Evolutionary conservation across 345 rosid species (phyloP).

Genomic region (Camelina hispida): DNA sequence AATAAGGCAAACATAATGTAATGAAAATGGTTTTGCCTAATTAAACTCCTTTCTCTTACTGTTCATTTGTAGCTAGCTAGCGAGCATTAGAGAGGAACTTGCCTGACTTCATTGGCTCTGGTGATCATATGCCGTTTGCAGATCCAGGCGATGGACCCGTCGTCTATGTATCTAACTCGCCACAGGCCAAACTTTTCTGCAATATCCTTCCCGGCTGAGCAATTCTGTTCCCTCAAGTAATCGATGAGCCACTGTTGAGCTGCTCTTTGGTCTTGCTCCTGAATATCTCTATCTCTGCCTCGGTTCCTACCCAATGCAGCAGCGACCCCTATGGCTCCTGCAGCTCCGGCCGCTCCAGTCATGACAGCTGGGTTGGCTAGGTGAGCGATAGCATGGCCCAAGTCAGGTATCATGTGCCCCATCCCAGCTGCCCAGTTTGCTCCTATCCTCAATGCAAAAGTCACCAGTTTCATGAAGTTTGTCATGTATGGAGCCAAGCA

Average conservation of each 20-base stretch:
- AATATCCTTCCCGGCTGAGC: conserved; percentile 81
- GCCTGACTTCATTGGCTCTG: conserved; percentile 71
- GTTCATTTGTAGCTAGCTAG: conserved; percentile 20
- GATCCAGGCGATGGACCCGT: conserved; percentile 91
- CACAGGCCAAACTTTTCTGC: conserved; percentile 92
- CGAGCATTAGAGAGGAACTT: conserved; percentile 60
- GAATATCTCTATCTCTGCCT: conserved; percentile 56
- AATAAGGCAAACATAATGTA: conserved; percentile 15
- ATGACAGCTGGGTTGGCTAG: conserved; percentile 65
- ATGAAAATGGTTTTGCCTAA: conserved; percentile 36
- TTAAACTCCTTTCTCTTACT: conserved; percentile 20
- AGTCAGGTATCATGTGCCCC: conserved; percentile 96
- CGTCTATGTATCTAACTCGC: conserved; percentile 83
- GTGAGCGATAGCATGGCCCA: conserved; percentile 82
- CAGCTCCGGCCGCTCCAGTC: conserved; percentile 83
- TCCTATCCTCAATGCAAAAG: conserved; percentile 90
- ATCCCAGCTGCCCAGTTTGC: conserved; percentile 90
- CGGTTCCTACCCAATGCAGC: conserved; percentile 61
- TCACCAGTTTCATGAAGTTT: conserved; percentile 80
- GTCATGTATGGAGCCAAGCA: conserved; percentile 85
- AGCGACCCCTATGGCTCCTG: conserved; percentile 51
- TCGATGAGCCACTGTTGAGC: conserved; percentile 95
- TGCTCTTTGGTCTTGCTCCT: conserved; percentile 70
- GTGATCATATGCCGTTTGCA: conserved; percentile 79
- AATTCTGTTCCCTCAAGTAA: conserved; percentile 74